Evolutionary conservation across 2,329 filamentous ascomycete species (phyloP).

Genomic region (Pseudocercospora cruenta): DNA sequence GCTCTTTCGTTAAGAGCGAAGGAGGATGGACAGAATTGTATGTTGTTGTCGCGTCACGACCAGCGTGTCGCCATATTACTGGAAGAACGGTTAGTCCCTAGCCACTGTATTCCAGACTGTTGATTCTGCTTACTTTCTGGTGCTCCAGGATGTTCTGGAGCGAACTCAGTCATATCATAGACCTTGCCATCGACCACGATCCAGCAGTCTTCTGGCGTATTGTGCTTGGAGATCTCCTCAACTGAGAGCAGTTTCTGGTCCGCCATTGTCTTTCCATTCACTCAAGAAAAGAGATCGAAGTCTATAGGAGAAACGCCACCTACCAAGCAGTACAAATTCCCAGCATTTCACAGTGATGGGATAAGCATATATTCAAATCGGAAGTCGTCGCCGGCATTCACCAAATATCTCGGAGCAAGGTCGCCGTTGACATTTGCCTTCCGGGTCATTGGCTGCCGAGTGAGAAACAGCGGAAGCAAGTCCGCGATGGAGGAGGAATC

Average conservation of each 20-base stretch:
- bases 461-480: background rate
- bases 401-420: background rate
- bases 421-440: background rate
- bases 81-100: slow-evolving; percentile 25
- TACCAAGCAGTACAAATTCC: background rate
- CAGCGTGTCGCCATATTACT: slow-evolving; percentile 57
- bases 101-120: background rate
- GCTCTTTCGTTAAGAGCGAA: slow-evolving; percentile 45
- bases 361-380: background rate
- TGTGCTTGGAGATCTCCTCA: slow-evolving; percentile 38
- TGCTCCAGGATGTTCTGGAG: slow-evolving; percentile 64
- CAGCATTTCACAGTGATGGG: background rate
- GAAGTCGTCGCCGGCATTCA: slow-evolving; percentile 1
- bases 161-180: slow-evolving; percentile 70
- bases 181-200: slow-evolving; percentile 69
- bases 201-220: slow-evolving; percentile 54
- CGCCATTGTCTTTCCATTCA: slow-evolving; percentile 18
- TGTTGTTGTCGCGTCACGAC: slow-evolving; percentile 57
- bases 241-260: slow-evolving; percentile 25
- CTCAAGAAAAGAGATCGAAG: background rate
- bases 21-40: slow-evolving; percentile 58
- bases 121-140: slow-evolving; percentile 48
- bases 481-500: background rate
- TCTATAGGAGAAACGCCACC: background rate
- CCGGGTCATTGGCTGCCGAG: slow-evolving; percentile 2